Conservation (phyloP, 2,329 filamentous ascomycete species). For the Teratosphaeria destructans region DNA sequence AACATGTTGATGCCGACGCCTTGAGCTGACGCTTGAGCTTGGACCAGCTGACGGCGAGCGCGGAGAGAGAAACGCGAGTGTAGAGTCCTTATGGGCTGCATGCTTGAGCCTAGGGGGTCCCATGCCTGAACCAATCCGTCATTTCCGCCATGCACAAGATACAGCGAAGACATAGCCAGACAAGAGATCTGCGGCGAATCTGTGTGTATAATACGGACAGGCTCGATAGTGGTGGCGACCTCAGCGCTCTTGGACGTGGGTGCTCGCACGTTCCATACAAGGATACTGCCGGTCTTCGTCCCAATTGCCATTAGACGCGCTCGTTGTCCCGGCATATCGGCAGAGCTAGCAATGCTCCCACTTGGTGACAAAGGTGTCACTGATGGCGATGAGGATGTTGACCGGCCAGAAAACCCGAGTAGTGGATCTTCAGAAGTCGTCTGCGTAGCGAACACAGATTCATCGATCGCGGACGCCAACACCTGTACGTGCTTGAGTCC, state of each 20-base stretch:
- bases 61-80: slow-evolving; percentile 76
- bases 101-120: slow-evolving; percentile 81
- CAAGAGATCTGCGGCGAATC: slow-evolving; percentile 81
- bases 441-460: slow-evolving; percentile 60
- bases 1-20: slow-evolving; percentile 66
- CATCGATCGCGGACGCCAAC: slow-evolving; percentile 61
- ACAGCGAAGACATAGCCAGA: slow-evolving; percentile 72
- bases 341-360: slow-evolving; percentile 29
- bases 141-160: slow-evolving; percentile 84
- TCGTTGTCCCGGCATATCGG: slow-evolving; percentile 73
- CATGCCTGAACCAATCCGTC: slow-evolving; percentile 93
- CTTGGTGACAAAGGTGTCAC: slow-evolving; percentile 42
- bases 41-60: slow-evolving; percentile 62
- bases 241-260: slow-evolving; percentile 44
- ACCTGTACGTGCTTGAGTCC: slow-evolving; percentile 52
- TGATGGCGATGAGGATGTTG: slow-evolving; percentile 43
- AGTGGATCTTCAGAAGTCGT: slow-evolving; percentile 71
- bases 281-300: slow-evolving; percentile 63
- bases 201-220: slow-evolving; percentile 75
- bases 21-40: slow-evolving; percentile 56
- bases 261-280: slow-evolving; percentile 78
- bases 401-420: slow-evolving; percentile 46
- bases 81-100: slow-evolving; percentile 70
- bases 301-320: slow-evolving; percentile 73
- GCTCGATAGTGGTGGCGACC: slow-evolving; percentile 50